phyloP scores from a whole-genome alignment of 2,329 filamentous ascomycete species.

The Ascochyta rabiei region DNA sequence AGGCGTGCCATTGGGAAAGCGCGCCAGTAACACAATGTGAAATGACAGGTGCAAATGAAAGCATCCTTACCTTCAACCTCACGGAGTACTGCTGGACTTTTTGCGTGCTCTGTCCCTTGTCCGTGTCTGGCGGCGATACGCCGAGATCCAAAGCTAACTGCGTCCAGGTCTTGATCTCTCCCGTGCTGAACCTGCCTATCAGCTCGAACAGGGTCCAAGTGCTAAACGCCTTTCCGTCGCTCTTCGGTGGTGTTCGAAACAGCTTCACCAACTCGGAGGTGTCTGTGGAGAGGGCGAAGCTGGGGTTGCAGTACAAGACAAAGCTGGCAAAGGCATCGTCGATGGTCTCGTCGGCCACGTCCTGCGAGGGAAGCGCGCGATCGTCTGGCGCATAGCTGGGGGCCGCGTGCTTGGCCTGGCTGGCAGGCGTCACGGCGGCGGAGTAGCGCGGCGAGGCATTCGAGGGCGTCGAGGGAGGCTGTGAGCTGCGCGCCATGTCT shows the following conservation, averaged over 20 bases:
- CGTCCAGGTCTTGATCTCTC: conserved; percentile 92
- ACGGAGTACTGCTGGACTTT: conserved; percentile 96
- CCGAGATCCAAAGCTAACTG: conserved; percentile 86
- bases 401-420: conserved; percentile 41
- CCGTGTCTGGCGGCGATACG: conserved; percentile 79
- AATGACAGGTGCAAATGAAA: neutral
- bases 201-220: conserved; percentile 78
- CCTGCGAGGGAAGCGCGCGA: conserved; percentile 67
- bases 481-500: conserved; percentile 46
- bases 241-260: conserved; percentile 81
- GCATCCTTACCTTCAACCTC: conserved; percentile 73
- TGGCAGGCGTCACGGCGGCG: conserved; percentile 41
- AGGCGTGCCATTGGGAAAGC: neutral
- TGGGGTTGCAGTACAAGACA: conserved; percentile 89
- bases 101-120: conserved; percentile 86
- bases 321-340: conserved; percentile 84
- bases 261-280: conserved; percentile 73
- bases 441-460: conserved; percentile 49
- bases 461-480: conserved; percentile 46
- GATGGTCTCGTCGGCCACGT: conserved; percentile 72
- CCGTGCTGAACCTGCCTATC: conserved; percentile 76
- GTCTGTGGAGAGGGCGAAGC: conserved; percentile 72
- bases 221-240: conserved; percentile 84
- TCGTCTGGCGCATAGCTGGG: conserved; percentile 51
- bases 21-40: neutral